Conservation (phyloP, 495 filamentous ascomycete species). For the Achaetomiella virescens region DNA sequence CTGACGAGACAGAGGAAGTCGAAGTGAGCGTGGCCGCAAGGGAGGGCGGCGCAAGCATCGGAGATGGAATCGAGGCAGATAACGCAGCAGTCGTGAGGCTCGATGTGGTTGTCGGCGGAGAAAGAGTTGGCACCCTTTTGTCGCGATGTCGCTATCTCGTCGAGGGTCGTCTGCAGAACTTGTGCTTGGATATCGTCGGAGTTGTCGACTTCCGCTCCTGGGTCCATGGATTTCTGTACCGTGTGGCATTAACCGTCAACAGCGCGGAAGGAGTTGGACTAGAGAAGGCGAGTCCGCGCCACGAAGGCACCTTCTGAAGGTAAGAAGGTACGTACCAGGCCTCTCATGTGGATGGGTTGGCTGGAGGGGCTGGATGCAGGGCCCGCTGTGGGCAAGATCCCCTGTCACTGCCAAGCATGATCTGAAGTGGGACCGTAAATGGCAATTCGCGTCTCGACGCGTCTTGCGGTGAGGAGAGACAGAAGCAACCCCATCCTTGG, state of each 20-base stretch:
- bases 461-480: neutral
- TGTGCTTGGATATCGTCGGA: slow-evolving; percentile 34
- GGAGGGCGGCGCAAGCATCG: slow-evolving; percentile 61
- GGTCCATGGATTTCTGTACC: slow-evolving; percentile 25
- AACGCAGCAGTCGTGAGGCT: slow-evolving; percentile 45
- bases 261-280: no score
- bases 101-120: neutral
- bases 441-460: neutral
- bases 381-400: neutral
- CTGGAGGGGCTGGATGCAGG: neutral
- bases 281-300: no score
- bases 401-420: neutral
- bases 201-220: slow-evolving; percentile 5
- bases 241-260: neutral
- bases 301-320: no score
- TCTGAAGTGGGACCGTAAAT: neutral
- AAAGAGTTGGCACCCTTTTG: neutral
- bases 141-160: slow-evolving; percentile 35
- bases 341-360: no score
- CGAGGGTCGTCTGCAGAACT: slow-evolving; percentile 43
- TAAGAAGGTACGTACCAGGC: no score
- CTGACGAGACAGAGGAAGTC: slow-evolving; percentile 78
- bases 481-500: no score
- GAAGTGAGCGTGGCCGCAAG: slow-evolving; percentile 75
- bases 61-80: slow-evolving; percentile 72